These are phyloP conservation scores for Leccinum arenicola DNA, from an alignment of 768 basidiomycete species.

Conservation along the genomic window DNA sequence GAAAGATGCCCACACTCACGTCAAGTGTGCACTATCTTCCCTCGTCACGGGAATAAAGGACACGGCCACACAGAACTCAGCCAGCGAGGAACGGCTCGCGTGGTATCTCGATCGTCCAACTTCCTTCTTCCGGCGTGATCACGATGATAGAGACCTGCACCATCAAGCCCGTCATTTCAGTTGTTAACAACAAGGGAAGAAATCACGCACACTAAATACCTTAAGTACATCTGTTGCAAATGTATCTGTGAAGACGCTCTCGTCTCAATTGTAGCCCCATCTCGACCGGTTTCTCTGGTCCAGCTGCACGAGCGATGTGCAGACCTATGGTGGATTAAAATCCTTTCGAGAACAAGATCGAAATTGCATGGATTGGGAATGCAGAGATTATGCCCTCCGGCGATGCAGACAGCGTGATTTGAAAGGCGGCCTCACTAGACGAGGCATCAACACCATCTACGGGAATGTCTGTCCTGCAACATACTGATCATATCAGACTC, in stretches of 20 bases:
- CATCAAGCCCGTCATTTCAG: constrained; percentile 3
- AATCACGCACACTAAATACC: constrained; percentile 49
- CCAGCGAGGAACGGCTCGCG: too few relatives aligned
- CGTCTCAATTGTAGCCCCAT: constrained; percentile 40
- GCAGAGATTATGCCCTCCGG: constrained; percentile 44
- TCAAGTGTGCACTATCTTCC: too few relatives aligned
- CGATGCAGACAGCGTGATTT: constrained; percentile 62
- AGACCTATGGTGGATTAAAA: too few relatives aligned
- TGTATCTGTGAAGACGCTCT: constrained; percentile 53
- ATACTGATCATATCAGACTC: constrained; percentile 64
- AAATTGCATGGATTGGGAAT: too few relatives aligned
- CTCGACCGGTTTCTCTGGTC: constrained; percentile 4
- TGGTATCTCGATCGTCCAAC: too few relatives aligned
- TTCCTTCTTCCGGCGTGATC: too few relatives aligned
- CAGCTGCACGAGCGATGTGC: constrained; percentile 28
- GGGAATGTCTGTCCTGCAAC: constrained; percentile 22
- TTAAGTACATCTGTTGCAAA: constrained; percentile 48
- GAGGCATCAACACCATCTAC: constrained; percentile 5
- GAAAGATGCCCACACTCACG: too few relatives aligned
- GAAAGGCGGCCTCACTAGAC: constrained; percentile 72
- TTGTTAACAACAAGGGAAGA: not conserved
- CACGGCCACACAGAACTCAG: too few relatives aligned
- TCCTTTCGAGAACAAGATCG: too few relatives aligned
- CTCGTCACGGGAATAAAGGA: too few relatives aligned
- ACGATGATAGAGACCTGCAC: not conserved